A percentile compares a stretch with the other conserved stretches of the same genome.
phyloP scores from a whole-genome alignment of 139 green algal species.

The Chlorella sp. region DNA sequence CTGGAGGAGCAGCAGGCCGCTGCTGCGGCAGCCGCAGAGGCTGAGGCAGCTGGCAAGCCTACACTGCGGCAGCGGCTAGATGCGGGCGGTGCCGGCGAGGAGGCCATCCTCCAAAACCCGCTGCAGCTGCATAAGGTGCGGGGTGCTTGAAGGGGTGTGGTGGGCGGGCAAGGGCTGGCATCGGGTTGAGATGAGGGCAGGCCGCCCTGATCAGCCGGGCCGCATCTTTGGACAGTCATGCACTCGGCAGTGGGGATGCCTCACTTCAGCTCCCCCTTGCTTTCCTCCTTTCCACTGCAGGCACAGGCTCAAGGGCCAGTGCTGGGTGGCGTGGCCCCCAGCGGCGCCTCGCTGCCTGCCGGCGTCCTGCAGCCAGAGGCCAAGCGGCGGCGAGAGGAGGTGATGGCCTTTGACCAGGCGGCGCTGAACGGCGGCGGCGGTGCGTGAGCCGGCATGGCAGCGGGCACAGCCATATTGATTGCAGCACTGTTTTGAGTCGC shows the following conservation, averaged over 20 bases:
- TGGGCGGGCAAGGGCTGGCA: no score
- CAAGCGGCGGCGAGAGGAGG: constrained; percentile 35
- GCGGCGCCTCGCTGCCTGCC: neutral
- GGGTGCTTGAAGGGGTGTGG: neutral
- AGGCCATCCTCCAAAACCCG: constrained; percentile 52
- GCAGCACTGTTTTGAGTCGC: no score
- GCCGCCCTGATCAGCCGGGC: no score
- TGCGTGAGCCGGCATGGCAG: neutral
- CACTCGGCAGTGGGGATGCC: no score
- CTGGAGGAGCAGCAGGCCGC: neutral
- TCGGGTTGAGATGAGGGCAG: no score
- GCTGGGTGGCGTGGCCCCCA: neutral
- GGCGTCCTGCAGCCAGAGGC: neutral
- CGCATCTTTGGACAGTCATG: no score
- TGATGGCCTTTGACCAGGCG: constrained; percentile 16
- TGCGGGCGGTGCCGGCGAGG: constrained; percentile 24
- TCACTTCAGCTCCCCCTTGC: no score
- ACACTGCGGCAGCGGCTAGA: constrained; percentile 56
- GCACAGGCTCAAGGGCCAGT: neutral
- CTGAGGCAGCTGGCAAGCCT: constrained; percentile 8
- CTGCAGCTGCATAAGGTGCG: constrained; percentile 57
- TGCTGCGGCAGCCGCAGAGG: neutral
- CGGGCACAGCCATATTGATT: neutral
- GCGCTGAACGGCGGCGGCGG: constrained; percentile 4
- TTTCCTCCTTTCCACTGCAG: neutral